Conservation (phyloP, 2,329 filamentous ascomycete species). For the Fusarium sulawesiense region DNA sequence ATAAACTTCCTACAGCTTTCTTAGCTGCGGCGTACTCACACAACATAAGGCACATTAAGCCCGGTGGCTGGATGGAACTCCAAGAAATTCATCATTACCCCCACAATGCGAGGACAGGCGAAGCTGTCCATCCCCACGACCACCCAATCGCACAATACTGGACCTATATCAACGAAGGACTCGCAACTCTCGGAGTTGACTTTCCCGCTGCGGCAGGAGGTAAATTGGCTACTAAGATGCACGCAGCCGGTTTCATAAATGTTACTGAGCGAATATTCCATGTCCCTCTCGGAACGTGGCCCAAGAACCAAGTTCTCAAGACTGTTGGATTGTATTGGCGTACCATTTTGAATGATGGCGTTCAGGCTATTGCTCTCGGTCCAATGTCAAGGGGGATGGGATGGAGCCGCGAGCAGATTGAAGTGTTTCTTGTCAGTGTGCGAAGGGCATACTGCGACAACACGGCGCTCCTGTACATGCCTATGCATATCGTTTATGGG, state of each 20-base stretch:
- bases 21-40: not conserved
- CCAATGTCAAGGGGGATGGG: constrained; percentile 62
- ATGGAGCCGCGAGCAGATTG: constrained; percentile 61
- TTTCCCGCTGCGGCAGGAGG: constrained; percentile 57
- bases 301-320: constrained; percentile 63
- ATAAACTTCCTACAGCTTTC: not conserved
- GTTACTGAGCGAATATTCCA: constrained; percentile 62
- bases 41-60: constrained; percentile 59
- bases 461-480: constrained; percentile 63
- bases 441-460: constrained; percentile 61
- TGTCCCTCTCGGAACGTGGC: constrained; percentile 66
- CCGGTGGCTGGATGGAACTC: constrained; percentile 66
- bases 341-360: constrained; percentile 61
- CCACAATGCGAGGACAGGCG: constrained; percentile 55
- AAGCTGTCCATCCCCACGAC: constrained; percentile 50
- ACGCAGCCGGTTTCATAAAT: constrained; percentile 63
- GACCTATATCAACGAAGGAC: constrained; percentile 57
- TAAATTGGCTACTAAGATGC: constrained; percentile 58
- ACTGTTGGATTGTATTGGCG: constrained; percentile 64
- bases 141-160: constrained; percentile 61
- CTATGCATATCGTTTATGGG: constrained; percentile 65
- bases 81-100: constrained; percentile 66
- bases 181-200: constrained; percentile 59
- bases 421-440: constrained; percentile 61
- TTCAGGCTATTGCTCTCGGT: constrained; percentile 64